phyloP scores from a whole-genome alignment of 441 rosid species.

The Pelargonium myrrhifolium region DNA sequence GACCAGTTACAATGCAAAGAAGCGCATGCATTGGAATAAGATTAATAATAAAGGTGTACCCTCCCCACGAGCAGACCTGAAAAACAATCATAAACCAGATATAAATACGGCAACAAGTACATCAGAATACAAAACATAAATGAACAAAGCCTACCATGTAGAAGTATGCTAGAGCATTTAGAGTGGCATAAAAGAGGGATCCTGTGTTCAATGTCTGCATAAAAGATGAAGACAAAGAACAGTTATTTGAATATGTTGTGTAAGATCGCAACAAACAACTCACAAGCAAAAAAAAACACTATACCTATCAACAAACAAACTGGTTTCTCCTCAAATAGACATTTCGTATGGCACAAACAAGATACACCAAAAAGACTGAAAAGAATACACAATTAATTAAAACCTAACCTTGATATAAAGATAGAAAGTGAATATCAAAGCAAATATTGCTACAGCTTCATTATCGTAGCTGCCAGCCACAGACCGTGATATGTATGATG shows the following conservation, averaged over 20 bases:
- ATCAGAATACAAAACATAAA: conserved; percentile 20
- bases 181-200: conserved; percentile 92
- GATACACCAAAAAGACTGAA: neutral
- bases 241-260: neutral
- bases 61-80: conserved; percentile 99
- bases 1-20: conserved; percentile 91
- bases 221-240: conserved; percentile 24
- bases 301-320: neutral
- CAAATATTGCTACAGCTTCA: conserved; percentile 99
- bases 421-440: conserved; percentile 89
- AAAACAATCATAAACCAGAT: conserved; percentile 19
- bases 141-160: conserved; percentile 62
- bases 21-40: conserved; percentile 97
- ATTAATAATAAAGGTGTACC: conserved; percentile 95
- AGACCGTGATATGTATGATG: conserved; percentile 93
- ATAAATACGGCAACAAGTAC: conserved; percentile 13
- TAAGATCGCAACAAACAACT: conserved; percentile 8
- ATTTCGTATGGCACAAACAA: neutral
- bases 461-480: conserved; percentile 99
- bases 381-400: neutral
- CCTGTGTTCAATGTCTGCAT: conserved; percentile 96
- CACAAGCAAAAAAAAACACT: neutral
- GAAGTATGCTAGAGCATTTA: conserved; percentile 86
- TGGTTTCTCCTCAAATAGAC: neutral
- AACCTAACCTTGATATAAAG: conserved; percentile 81